Percentiles rank a stretch among this genome's conserved stretches.
Evolutionary conservation across 352 stramenopile species (phyloP).

Genomic region (Phytophthora cajani): DNA sequence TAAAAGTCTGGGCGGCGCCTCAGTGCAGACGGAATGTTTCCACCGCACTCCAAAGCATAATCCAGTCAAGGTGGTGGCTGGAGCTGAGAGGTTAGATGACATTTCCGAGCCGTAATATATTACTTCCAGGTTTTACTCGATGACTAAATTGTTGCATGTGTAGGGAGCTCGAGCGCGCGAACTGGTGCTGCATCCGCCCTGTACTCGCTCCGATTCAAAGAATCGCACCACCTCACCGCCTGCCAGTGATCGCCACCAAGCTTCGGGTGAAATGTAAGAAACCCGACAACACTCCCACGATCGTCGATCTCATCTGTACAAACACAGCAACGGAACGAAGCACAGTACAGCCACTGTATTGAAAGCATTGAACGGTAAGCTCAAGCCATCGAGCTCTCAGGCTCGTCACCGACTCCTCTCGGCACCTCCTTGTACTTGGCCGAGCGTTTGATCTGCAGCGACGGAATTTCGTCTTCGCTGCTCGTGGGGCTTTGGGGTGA

Average conservation of each 20-base stretch:
- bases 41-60: neutral
- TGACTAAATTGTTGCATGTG: neutral
- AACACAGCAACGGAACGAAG: neutral
- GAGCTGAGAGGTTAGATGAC: slow-evolving; percentile 1
- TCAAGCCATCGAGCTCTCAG: slow-evolving; percentile 5
- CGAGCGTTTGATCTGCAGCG: slow-evolving; percentile 14
- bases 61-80: slow-evolving; percentile 1
- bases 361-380: neutral
- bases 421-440: slow-evolving; percentile 26
- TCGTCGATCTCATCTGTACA: neutral
- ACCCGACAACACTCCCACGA: neutral
- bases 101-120: slow-evolving; percentile 1
- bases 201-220: no score
- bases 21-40: neutral
- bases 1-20: neutral
- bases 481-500: slow-evolving; percentile 19
- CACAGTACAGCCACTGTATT: neutral
- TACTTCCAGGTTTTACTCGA: neutral
- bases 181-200: no score
- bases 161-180: neutral
- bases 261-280: neutral
- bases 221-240: no score
- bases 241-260: neutral
- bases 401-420: neutral
- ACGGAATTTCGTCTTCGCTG: slow-evolving; percentile 23